phyloP scores from a whole-genome alignment of 176 grass and related monocot genomes.

The Tuctoria greenei region DNA sequence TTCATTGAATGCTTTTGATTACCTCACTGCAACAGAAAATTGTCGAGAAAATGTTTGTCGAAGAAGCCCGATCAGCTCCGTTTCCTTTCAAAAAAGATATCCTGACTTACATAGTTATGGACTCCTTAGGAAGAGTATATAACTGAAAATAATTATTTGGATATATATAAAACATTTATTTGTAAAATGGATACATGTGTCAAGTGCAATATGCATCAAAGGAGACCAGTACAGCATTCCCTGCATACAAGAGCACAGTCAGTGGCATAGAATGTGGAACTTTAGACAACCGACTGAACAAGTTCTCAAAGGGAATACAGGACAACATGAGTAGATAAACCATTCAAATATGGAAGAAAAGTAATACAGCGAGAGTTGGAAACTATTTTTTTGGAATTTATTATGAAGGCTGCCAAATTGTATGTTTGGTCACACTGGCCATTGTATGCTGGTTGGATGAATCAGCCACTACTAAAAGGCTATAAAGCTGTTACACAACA shows the following conservation, averaged over 20 bases:
- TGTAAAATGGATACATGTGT: slow-evolving; percentile 72
- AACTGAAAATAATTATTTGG: slow-evolving; percentile 15
- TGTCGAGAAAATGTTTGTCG: slow-evolving; percentile 37
- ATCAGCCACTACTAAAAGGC: background rate
- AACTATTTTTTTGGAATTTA: background rate
- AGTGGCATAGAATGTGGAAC: background rate
- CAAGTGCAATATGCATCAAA: slow-evolving; percentile 72
- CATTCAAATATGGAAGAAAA: background rate
- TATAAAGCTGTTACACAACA: background rate
- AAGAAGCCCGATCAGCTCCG: slow-evolving; percentile 54
- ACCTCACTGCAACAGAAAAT: slow-evolving; percentile 73
- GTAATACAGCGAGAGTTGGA: background rate
- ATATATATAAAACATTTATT: background rate
- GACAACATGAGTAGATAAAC: background rate
- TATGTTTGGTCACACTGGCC: background rate
- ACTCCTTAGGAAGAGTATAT: slow-evolving; percentile 19
- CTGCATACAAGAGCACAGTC: slow-evolving; percentile 46
- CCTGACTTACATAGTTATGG: slow-evolving; percentile 75
- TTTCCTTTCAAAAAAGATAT: slow-evolving; percentile 63
- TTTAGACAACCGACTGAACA: slow-evolving; percentile 8
- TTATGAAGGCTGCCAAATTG: background rate
- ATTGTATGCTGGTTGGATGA: background rate
- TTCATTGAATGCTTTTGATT: background rate
- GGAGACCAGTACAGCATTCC: slow-evolving; percentile 57
- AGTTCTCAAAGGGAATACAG: background rate